Conservation (phyloP, 1,284 basidiomycete species). For the Blastosporella zonata region DNA sequence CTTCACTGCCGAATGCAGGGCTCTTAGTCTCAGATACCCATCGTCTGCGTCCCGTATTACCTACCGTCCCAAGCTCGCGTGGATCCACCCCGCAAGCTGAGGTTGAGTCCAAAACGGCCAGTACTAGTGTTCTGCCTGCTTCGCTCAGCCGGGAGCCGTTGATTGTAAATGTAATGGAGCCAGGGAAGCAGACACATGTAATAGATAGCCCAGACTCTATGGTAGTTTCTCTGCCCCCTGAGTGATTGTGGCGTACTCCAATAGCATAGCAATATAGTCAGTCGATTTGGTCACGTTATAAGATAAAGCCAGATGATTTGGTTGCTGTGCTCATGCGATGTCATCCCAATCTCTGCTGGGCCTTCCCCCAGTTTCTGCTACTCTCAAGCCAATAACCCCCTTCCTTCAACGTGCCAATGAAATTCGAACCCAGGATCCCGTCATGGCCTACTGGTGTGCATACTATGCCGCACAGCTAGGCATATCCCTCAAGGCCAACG, state of each 20-base stretch:
- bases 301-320: neutral
- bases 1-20: conserved; percentile 8
- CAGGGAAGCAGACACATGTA: conserved; percentile 25
- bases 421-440: conserved; percentile 75
- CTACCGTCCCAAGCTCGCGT: conserved; percentile 6
- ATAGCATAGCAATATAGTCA: neutral
- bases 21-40: conserved; percentile 2
- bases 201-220: conserved; percentile 34
- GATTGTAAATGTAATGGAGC: conserved; percentile 30
- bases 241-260: conserved; percentile 11
- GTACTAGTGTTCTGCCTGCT: conserved; percentile 8
- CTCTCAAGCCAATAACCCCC: conserved; percentile 66
- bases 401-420: conserved; percentile 92
- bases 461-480: conserved; percentile 91
- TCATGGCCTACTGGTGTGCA: conserved; percentile 95
- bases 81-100: conserved; percentile 1
- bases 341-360: conserved; percentile 37
- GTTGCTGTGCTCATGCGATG: conserved; percentile 21
- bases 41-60: conserved; percentile 5
- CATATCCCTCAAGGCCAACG: conserved; percentile 64
- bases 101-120: neutral
- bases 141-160: conserved; percentile 23
- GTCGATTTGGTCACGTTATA: conserved; percentile 14
- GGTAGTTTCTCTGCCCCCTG: conserved; percentile 15
- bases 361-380: conserved; percentile 52